Percentiles rank a stretch among this genome's conserved stretches.
These are phyloP conservation scores for Exidia glandulosa DNA, from an alignment of 768 basidiomycete genomes.

Conservation along the genomic window DNA sequence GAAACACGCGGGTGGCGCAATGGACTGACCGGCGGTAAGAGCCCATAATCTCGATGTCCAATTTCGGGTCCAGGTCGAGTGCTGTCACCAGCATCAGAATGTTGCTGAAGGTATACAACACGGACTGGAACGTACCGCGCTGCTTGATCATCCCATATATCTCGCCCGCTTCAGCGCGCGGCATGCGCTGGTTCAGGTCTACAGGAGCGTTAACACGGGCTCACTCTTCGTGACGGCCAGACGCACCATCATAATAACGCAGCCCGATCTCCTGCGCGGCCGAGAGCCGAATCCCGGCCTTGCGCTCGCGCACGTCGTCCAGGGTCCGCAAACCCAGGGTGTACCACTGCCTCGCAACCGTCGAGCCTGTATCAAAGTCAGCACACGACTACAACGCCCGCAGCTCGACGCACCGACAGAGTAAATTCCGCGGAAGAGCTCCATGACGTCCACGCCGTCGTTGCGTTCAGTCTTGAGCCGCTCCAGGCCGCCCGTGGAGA, in stretches of 20 bases:
- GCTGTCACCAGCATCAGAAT: conserved; percentile 32
- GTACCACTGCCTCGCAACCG: conserved; percentile 65
- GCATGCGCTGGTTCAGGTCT: conserved; percentile 84
- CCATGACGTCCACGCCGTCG: conserved; percentile 44
- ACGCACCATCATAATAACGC: conserved; percentile 48
- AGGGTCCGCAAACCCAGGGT: conserved; percentile 64
- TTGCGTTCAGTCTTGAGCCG: conserved; percentile 60
- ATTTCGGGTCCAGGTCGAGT: conserved; percentile 51
- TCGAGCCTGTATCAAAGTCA: conserved; percentile 34
- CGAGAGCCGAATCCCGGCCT: conserved; percentile 50
- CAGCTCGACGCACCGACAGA: conserved; percentile 57
- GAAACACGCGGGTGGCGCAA: neutral
- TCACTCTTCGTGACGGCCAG: neutral
- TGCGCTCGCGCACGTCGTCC: conserved; percentile 54
- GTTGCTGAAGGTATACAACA: neutral
- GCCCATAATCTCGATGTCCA: conserved; percentile 84
- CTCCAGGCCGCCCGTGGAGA: conserved; percentile 59
- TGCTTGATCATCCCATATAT: conserved; percentile 65
- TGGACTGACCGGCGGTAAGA: conserved; percentile 60
- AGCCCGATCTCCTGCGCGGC: conserved; percentile 35
- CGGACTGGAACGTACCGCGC: conserved; percentile 38
- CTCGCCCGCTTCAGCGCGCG: conserved; percentile 62
- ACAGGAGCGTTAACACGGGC: neutral
- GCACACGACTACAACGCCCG: neutral
- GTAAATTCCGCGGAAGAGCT: conserved; percentile 70